These are phyloP conservation scores for Misopates orontium DNA, from an alignment of 257 asterid species.

Conservation along the genomic window DNA sequence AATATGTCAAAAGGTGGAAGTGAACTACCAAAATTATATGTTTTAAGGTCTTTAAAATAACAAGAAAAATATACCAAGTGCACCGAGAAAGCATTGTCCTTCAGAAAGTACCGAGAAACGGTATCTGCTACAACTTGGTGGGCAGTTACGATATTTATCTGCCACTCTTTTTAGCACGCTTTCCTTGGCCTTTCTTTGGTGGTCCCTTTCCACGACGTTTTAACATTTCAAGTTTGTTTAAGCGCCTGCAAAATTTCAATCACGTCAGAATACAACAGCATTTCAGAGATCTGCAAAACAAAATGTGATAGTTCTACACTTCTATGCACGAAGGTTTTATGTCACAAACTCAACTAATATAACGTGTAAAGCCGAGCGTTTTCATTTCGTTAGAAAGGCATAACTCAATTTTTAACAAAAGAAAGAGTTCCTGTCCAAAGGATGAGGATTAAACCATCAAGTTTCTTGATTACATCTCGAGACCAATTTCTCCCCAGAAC, in stretches of 20 bases:
- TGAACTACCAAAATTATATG: too few species aligned
- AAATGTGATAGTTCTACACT: not conserved
- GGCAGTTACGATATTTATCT: slow-evolving; percentile 25
- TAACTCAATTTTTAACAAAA: not conserved
- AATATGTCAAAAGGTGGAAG: not conserved
- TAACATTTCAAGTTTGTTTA: slow-evolving; percentile 74
- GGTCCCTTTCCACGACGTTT: slow-evolving; percentile 95
- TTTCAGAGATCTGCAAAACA: slow-evolving; percentile 2
- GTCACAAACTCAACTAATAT: not conserved
- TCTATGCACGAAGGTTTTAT: not conserved
- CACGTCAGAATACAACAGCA: slow-evolving; percentile 16
- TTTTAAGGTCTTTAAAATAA: not conserved
- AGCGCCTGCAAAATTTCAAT: slow-evolving; percentile 52
- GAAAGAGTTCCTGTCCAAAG: not conserved
- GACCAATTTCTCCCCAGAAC: not conserved
- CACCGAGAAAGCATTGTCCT: slow-evolving; percentile 1
- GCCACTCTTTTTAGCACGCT: slow-evolving; percentile 74
- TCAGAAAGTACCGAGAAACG: not conserved
- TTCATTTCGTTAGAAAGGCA: not conserved
- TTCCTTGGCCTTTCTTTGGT: slow-evolving; percentile 93
- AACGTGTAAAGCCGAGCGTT: not conserved
- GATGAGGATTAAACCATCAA: not conserved
- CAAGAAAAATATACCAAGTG: not conserved
- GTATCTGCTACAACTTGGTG: not conserved
- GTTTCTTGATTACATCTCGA: slow-evolving; percentile 3